phyloP scores from a whole-genome alignment of 805 yeast species.

The Starmerella vitae region DNA sequence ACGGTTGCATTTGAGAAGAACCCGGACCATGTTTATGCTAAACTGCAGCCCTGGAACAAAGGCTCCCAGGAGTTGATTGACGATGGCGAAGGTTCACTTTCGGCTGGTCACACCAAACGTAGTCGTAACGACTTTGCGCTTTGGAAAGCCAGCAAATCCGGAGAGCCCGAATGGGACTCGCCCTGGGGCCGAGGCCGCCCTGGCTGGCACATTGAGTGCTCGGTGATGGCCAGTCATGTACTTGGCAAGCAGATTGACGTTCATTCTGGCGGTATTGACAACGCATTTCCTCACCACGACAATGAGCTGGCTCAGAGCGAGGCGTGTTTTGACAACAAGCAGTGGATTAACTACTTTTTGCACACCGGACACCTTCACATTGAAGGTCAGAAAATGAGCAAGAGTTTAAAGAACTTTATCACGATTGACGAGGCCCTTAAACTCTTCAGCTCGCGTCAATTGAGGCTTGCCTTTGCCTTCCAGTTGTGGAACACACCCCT shows the following conservation, averaged over 20 bases:
- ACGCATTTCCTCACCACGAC: conserved; percentile 98
- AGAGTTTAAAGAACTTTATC: conserved; percentile 86
- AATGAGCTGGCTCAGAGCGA: conserved; percentile 96
- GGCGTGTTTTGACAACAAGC: conserved; percentile 75
- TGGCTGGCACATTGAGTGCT: conserved; percentile 99
- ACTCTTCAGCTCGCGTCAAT: conserved; percentile 60
- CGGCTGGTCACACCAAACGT: conserved; percentile 40
- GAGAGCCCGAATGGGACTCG: conserved; percentile 92
- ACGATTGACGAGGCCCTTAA: conserved; percentile 81
- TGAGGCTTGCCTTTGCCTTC: conserved; percentile 79
- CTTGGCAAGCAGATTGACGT: conserved; percentile 78
- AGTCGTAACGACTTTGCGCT: conserved; percentile 82
- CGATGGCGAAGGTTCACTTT: conserved; percentile 89
- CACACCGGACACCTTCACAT: conserved; percentile 97
- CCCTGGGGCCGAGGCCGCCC: conserved; percentile 98
- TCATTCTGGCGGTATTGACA: conserved; percentile 93
- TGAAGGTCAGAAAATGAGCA: conserved; percentile 97
- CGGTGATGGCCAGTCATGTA: conserved; percentile 92
- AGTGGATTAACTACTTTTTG: conserved; percentile 94
- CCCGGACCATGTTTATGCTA: conserved; percentile 74
- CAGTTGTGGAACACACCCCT: conserved; percentile 86
- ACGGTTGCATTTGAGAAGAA: conserved; percentile 64
- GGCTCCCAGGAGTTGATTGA: conserved; percentile 72
- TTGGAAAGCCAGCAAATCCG: conserved; percentile 94
- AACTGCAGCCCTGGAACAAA: conserved; percentile 96